A percentile compares a stretch with the other conserved stretches of the same genome.
Conservation (phyloP, 2,329 filamentous ascomycete species). For the Fusarium euwallaceae region DNA sequence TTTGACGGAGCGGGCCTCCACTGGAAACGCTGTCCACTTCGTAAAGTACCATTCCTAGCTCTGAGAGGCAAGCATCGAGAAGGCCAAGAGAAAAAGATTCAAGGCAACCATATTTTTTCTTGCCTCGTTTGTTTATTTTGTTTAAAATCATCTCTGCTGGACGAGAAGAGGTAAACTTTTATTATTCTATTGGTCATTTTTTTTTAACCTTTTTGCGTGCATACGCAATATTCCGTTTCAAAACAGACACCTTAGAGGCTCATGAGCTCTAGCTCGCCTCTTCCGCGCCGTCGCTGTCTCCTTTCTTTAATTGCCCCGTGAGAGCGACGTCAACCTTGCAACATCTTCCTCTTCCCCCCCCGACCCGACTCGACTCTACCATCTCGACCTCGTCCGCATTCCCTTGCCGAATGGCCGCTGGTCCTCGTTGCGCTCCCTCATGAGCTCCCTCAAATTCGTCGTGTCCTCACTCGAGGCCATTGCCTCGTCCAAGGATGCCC, state of each 20-base stretch:
- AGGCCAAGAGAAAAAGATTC: constrained; percentile 5
- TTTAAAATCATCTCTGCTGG: not conserved
- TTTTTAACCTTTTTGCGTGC: not conserved
- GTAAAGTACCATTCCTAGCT: constrained; percentile 22
- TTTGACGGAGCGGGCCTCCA: constrained; percentile 30
- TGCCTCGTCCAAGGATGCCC: constrained; percentile 89
- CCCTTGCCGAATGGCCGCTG: constrained; percentile 60
- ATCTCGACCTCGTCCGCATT: constrained; percentile 15
- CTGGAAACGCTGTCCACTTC: constrained; percentile 45
- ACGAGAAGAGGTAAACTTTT: too few species aligned
- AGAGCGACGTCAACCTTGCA: constrained; percentile 33
- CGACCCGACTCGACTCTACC: not conserved
- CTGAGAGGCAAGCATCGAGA: constrained; percentile 19
- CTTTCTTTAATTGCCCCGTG: constrained; percentile 40
- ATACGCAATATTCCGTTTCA: not conserved
- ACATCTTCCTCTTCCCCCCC: constrained; percentile 20
- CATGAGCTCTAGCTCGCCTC: constrained; percentile 24
- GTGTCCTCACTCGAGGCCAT: constrained; percentile 94
- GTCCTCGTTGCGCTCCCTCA: constrained; percentile 66
- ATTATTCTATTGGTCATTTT: not conserved
- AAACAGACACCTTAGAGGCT: constrained; percentile 6
- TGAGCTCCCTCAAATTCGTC: constrained; percentile 97
- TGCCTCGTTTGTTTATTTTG: constrained; percentile 8
- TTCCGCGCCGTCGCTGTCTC: constrained; percentile 29
- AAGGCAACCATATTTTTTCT: constrained; percentile 18